Percentiles rank a stretch among this genome's conserved stretches.
phyloP scores from a whole-genome alignment of 192 early-diverging fungal genomes.

The Gigaspora rosea region DNA sequence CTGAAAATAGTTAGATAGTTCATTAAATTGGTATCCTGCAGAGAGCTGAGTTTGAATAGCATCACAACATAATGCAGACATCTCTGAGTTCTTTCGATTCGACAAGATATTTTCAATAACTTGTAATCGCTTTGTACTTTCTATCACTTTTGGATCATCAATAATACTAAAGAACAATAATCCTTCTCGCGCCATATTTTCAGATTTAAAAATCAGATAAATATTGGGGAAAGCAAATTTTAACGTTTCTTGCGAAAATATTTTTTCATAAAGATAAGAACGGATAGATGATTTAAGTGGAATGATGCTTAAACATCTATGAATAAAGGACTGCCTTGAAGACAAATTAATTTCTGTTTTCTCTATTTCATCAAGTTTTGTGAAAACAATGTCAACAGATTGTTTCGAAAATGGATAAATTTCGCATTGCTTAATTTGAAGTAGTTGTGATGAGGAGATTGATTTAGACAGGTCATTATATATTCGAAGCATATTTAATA shows the following conservation, averaged over 20 bases:
- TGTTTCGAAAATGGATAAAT: not conserved
- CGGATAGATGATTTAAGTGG: constrained; percentile 9
- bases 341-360: not conserved
- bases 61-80: constrained; percentile 30
- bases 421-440: not conserved
- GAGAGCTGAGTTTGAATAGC: constrained; percentile 26
- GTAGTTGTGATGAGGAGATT: not conserved
- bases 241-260: not conserved
- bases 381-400: constrained; percentile 10
- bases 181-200: not conserved
- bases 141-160: not conserved
- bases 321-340: constrained; percentile 24
- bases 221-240: not conserved
- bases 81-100: not conserved
- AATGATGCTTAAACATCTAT: constrained; percentile 21
- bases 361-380: not conserved
- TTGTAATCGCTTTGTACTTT: not conserved
- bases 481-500: not conserved
- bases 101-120: constrained; percentile 13
- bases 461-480: not conserved
- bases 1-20: not conserved
- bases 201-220: constrained; percentile 16
- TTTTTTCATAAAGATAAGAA: not conserved
- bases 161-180: not conserved
- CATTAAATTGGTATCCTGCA: not conserved